Conservation (phyloP, 495 filamentous ascomycete genomes). For the Bathelium albidoporum region DNA sequence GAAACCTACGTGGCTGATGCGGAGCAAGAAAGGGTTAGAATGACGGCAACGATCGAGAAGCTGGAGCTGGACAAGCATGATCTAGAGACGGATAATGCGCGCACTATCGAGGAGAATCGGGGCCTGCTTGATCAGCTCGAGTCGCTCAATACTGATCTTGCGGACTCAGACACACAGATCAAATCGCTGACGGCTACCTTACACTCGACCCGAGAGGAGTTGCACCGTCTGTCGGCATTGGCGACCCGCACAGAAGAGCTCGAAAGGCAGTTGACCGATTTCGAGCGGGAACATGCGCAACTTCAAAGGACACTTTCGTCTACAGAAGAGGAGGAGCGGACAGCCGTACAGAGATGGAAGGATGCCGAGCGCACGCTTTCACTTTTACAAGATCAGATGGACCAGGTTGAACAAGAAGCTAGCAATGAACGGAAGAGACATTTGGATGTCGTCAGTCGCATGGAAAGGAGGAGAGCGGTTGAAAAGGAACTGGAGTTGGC, state of each 20-base stretch:
- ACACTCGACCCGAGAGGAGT: constrained; percentile 61
- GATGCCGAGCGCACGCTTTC: constrained; percentile 64
- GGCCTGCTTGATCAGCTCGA: constrained; percentile 72
- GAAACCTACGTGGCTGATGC: constrained; percentile 87
- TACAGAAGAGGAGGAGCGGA: constrained; percentile 60
- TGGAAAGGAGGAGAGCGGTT: constrained; percentile 65
- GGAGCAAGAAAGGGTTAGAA: constrained; percentile 64
- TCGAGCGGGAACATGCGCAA: constrained; percentile 71
- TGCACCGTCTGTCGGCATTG: constrained; percentile 60
- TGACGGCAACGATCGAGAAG: constrained; percentile 58
- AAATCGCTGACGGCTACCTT: constrained; percentile 61
- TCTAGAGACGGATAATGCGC: constrained; percentile 62
- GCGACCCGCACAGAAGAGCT: constrained; percentile 64
- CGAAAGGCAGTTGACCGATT: constrained; percentile 61
- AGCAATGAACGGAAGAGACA: constrained; percentile 74
- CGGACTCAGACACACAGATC: constrained; percentile 65
- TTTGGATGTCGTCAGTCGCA: constrained; percentile 64
- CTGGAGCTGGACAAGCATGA: constrained; percentile 68
- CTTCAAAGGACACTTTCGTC: constrained; percentile 55
- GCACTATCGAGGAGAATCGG: constrained; percentile 69
- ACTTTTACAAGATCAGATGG: constrained; percentile 74
- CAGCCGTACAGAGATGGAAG: constrained; percentile 71
- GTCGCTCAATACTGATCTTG: constrained; percentile 59
- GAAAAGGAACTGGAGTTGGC: constrained; percentile 63
- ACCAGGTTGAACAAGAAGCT: constrained; percentile 78